phyloP scores from a whole-genome alignment of 495 filamentous ascomycete genomes.

The Penicillium verhagenii region DNA sequence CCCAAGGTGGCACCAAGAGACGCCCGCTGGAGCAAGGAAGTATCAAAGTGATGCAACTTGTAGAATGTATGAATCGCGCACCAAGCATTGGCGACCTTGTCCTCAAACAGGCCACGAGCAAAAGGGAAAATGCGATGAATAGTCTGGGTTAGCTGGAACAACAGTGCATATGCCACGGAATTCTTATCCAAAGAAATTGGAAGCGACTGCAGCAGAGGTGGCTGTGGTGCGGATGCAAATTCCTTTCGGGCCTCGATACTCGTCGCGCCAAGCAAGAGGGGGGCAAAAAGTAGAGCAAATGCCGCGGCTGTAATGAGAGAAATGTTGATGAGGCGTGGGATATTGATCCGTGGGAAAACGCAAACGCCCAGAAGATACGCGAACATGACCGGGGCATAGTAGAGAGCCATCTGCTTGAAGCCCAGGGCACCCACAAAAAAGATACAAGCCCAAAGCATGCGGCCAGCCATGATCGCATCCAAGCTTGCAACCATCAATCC shows the following conservation, averaged over 20 bases:
- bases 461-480: conserved; percentile 81
- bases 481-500: conserved; percentile 82
- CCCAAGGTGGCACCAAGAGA: conserved; percentile 73
- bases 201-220: conserved; percentile 58
- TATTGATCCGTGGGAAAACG: conserved; percentile 67
- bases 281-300: conserved; percentile 72
- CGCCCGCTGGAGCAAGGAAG: conserved; percentile 67
- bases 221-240: conserved; percentile 45
- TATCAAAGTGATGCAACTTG: conserved; percentile 73
- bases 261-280: conserved; percentile 61
- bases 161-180: conserved; percentile 64
- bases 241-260: conserved; percentile 27
- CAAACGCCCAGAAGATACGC: conserved; percentile 87
- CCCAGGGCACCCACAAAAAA: conserved; percentile 93
- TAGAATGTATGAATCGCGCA: conserved; percentile 84
- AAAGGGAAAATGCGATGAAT: conserved; percentile 94
- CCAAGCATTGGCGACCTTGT: conserved; percentile 99
- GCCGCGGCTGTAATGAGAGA: conserved; percentile 67
- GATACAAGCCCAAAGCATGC: conserved; percentile 81
- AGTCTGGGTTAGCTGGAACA: conserved; percentile 76
- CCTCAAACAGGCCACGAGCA: conserved; percentile 89
- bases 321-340: conserved; percentile 71
- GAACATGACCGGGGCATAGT: conserved; percentile 91
- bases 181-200: conserved; percentile 59
- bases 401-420: conserved; percentile 99